phyloP scores from a whole-genome alignment of 805 yeast genomes.

The Starmerella bombi region DNA sequence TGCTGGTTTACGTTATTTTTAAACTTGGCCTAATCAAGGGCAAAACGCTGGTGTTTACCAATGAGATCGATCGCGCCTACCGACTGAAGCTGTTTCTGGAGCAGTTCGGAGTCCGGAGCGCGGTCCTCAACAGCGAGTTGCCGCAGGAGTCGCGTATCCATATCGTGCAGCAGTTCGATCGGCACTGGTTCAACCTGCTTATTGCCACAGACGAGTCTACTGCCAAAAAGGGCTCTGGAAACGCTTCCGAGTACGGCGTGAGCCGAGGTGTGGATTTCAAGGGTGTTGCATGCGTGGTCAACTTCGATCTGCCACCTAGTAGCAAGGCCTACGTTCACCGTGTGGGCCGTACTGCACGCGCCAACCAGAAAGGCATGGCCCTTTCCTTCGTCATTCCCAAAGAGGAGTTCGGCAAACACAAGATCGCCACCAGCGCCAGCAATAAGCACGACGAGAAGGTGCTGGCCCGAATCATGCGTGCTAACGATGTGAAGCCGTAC shows the following conservation, averaged over 20 bases:
- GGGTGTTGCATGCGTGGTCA: conserved; percentile 91
- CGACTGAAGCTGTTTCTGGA: conserved; percentile 79
- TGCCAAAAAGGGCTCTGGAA: conserved; percentile 16
- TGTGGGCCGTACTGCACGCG: conserved; percentile 95
- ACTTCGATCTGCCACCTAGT: conserved; percentile 84
- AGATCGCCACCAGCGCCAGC: conserved; percentile 53
- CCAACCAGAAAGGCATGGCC: conserved; percentile 90
- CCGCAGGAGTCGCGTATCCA: conserved; percentile 89
- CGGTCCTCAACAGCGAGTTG: conserved; percentile 81
- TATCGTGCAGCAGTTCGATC: conserved; percentile 89
- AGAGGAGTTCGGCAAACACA: conserved; percentile 80
- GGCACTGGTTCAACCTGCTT: conserved; percentile 68
- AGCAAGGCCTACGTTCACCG: conserved; percentile 85
- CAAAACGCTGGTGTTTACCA: conserved; percentile 79
- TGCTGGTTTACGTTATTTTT: conserved; percentile 81
- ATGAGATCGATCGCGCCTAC: conserved; percentile 90
- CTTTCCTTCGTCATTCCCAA: conserved; percentile 78
- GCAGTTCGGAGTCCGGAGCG: conserved; percentile 83
- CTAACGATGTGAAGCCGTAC: conserved; percentile 70
- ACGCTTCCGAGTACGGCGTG: conserved; percentile 61
- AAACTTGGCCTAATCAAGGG: conserved; percentile 81
- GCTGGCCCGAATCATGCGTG: conserved; percentile 57
- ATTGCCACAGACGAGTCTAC: conserved; percentile 91
- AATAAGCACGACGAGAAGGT: conserved; percentile 81
- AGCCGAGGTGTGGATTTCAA: conserved; percentile 94